Base-by-base conservation (phyloP, 257 asterid species). In the Solanum microdontum region DNA sequence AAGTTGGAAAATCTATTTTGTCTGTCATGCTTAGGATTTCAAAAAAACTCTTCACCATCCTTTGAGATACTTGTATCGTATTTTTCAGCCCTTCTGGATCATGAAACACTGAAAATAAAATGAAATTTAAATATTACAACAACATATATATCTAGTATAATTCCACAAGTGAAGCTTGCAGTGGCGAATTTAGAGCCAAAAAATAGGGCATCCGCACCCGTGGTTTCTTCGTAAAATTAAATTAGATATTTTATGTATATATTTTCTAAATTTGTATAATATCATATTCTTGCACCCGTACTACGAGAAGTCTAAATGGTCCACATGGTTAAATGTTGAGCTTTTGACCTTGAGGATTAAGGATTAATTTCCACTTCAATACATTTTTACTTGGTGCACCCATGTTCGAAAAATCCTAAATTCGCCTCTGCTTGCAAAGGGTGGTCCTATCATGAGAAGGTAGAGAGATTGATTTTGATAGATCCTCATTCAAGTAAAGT, bases 31-130 rank as follows among this genome's bases (percentile, higher is more conserved):
- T 88, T 83, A 95, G 79, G 19, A 69, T 80, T 89, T 90, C 94
- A 86, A 88, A 89, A 24, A 95, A 96, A 13, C 40, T 91, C 88
- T 89, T 92, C 87, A 93, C 91, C 98, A 95, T 93, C 87, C 94
- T 91, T 32, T 95, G 94, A 11, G 94, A 95, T 21, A 95, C 93
- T 64, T 92, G 88, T 94, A 92, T 89, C 10, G 93, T 28, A 89
- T 58, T 58, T 89, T 92, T 84, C 86, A 90, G 88, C 5, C 94
- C 97, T 39, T 93, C 89, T 58, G 88, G 70, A 4, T 92, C 88
- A 69, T 83, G 87, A 40, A 91, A 89, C 58, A 93, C 98, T 92
- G 86, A 51, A 87, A 86, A 74, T 11, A 24, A 1, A 72, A 62
- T 23, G 75, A 15, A 32, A 0, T 66, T 80, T 62, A 26, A 66